Base-by-base conservation (phyloP, 345 rosid genomes). In the Hypericum perforatum region DNA sequence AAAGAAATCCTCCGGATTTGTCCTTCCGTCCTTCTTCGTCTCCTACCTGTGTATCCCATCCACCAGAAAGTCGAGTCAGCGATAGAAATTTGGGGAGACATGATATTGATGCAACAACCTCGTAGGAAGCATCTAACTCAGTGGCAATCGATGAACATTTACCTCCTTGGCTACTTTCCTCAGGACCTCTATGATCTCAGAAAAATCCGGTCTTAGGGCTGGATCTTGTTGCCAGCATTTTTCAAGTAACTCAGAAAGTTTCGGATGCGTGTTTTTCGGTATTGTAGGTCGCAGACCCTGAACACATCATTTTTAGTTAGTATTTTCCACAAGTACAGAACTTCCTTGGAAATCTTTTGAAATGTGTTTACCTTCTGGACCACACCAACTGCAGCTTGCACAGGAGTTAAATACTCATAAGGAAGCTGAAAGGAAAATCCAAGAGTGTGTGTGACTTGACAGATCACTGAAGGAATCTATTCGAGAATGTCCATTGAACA, bases 321-420 rank as follows among this genome's bases (percentile, higher is more conserved):
- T 1, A 22, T 22, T 22, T 22, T 1, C 4, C 4, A 4, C 4
- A 22, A 22, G 32, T 22, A 22, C 32, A 22, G 32, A 22, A 22
- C 32, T 22, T 22, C 1, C 32, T 22, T 22, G 32, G 32, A 22
- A 22, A 22, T 22, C 32, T 22, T 22, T 22, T 22, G 32, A 22
- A 22, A 22, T 22, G 32, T 22, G 32, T 29, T 45, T 77, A 91
- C 98, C 96, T 88, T 88, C 63, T 92, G 96, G 64, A 92, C 98
- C 44, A 85, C 98, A 45, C 94, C 96, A 56, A 92, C 90, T 5
- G 98, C 98, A 46, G 98, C 98, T 69, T 92, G 95, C 68, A 87
- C 70, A 43, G 98, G 98, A 60, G 98, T 92, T 68, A 87, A 62
- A 75, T 72, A 82, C 63, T 88, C 98, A 6, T 92, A 80, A 39